These are phyloP conservation scores for Sarcodon sp. DNA, from an alignment of 768 basidiomycete species.

Conservation along the genomic window DNA sequence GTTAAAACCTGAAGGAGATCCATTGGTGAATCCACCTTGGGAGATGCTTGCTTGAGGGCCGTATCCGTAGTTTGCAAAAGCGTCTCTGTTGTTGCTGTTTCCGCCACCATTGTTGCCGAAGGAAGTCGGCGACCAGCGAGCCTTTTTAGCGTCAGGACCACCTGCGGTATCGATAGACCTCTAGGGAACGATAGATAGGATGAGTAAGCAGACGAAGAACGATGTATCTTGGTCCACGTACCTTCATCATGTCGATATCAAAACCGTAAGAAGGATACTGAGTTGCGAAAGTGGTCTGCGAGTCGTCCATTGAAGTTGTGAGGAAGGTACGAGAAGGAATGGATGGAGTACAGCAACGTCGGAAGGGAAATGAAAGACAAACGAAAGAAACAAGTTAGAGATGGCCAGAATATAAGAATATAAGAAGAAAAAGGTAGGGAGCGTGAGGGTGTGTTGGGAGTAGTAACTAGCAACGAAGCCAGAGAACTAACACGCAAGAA, in stretches of 20 bases:
- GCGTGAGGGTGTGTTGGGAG: conserved; percentile 4
- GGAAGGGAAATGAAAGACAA: conserved; percentile 31
- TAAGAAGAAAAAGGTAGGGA: conserved; percentile 7
- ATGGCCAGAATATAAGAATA: conserved; percentile 21
- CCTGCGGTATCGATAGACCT: conserved; percentile 78
- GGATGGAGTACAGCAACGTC: conserved; percentile 27
- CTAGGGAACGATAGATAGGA: conserved; percentile 22
- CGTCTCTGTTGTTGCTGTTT: conserved; percentile 41
- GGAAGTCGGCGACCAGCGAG: conserved; percentile 74
- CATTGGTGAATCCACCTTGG: conserved; percentile 40
- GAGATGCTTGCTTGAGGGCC: conserved; percentile 56
- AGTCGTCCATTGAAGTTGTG: conserved; percentile 47
- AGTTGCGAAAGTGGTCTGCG: conserved; percentile 53
- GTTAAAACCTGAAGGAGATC: conserved; percentile 33
- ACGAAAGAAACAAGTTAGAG: conserved; percentile 37
- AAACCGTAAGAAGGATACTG: conserved; percentile 64
- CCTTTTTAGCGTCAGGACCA: conserved; percentile 81
- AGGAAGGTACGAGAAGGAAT: conserved; percentile 6
- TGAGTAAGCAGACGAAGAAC: conserved; percentile 3
- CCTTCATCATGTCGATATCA: conserved; percentile 93
- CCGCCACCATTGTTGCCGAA: conserved; percentile 21
- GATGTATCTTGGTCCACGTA: conserved; percentile 15
- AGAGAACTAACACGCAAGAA: conserved; percentile 15
- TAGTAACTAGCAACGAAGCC: background rate
- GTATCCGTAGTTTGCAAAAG: conserved; percentile 82